Evolutionary conservation across 176 grass and related monocot genomes (phyloP).

Genomic region (Cenchrus fungigraminus): DNA sequence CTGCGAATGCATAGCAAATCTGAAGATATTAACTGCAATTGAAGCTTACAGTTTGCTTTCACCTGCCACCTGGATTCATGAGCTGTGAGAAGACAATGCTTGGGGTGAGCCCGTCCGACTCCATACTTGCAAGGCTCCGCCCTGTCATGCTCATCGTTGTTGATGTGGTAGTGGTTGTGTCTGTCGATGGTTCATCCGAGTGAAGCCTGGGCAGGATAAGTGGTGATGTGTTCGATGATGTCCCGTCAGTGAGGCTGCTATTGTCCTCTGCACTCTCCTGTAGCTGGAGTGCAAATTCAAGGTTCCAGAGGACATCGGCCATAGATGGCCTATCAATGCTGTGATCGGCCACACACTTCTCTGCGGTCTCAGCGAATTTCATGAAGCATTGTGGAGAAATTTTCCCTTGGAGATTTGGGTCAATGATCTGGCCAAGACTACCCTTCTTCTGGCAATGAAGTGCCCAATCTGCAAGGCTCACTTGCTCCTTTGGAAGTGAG

Average conservation of each 20-base stretch:
- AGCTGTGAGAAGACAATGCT: slow-evolving; percentile 69
- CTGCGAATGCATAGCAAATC: background rate
- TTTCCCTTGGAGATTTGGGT: no score
- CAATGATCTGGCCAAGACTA: no score
- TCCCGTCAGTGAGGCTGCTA: slow-evolving; percentile 29
- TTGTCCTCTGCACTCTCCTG: no score
- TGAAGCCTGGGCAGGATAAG: slow-evolving; percentile 12
- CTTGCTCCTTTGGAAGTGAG: no score
- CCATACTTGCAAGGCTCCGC: slow-evolving; percentile 47
- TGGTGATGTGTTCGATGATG: slow-evolving; percentile 7
- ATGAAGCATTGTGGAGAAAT: no score
- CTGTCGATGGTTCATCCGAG: slow-evolving; percentile 37
- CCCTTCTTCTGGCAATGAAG: no score
- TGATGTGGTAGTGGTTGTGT: slow-evolving; percentile 47
- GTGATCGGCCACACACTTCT: no score
- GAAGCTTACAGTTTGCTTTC: slow-evolving; percentile 19
- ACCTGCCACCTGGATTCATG: slow-evolving; percentile 66
- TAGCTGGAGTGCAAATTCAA: no score
- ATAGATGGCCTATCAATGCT: no score
- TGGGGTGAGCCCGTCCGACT: slow-evolving; percentile 50
- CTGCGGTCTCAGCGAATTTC: no score
- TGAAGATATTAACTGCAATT: background rate
- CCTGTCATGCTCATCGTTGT: slow-evolving; percentile 46
- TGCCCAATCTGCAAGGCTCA: no score
- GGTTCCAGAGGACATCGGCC: no score